phyloP scores from a whole-genome alignment of 2,329 filamentous ascomycete species.

The Talaromyces sp. region DNA sequence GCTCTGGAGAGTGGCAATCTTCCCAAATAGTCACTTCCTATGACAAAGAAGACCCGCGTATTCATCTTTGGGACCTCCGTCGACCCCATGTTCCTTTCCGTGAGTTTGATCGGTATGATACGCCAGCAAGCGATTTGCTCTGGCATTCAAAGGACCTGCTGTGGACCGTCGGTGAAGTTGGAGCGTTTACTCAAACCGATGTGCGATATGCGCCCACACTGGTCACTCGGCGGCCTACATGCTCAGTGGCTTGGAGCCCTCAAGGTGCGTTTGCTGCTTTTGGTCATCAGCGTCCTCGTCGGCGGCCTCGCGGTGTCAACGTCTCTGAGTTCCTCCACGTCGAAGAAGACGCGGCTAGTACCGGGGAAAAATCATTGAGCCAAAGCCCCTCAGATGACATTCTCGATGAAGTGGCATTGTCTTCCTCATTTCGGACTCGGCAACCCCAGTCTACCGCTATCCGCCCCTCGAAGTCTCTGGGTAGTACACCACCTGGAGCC shows the following conservation, averaged over 20 bases:
- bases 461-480: slow-evolving; percentile 56
- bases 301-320: slow-evolving; percentile 45
- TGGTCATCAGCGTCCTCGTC: slow-evolving; percentile 54
- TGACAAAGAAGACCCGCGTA: slow-evolving; percentile 61
- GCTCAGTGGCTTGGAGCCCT: slow-evolving; percentile 60
- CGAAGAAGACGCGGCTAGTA: slow-evolving; percentile 46
- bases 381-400: slow-evolving; percentile 61
- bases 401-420: slow-evolving; percentile 59
- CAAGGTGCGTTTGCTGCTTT: slow-evolving; percentile 60
- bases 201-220: slow-evolving; percentile 62
- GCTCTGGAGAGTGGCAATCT: slow-evolving; percentile 59
- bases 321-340: slow-evolving; percentile 44
- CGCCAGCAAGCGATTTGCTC: slow-evolving; percentile 61
- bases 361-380: slow-evolving; percentile 51
- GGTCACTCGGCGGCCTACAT: slow-evolving; percentile 60
- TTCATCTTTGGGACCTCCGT: slow-evolving; percentile 68
- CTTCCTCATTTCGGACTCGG: slow-evolving; percentile 50
- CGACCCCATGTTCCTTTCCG: slow-evolving; percentile 64
- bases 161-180: slow-evolving; percentile 66
- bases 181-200: slow-evolving; percentile 65
- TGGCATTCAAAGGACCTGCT: slow-evolving; percentile 67
- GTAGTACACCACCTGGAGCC: slow-evolving; percentile 56
- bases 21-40: slow-evolving; percentile 66
- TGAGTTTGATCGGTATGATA: slow-evolving; percentile 60
- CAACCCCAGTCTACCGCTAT: slow-evolving; percentile 51